phyloP scores from a whole-genome alignment of 805 yeast genomes.

The Kockiozyma suomiensis region DNA sequence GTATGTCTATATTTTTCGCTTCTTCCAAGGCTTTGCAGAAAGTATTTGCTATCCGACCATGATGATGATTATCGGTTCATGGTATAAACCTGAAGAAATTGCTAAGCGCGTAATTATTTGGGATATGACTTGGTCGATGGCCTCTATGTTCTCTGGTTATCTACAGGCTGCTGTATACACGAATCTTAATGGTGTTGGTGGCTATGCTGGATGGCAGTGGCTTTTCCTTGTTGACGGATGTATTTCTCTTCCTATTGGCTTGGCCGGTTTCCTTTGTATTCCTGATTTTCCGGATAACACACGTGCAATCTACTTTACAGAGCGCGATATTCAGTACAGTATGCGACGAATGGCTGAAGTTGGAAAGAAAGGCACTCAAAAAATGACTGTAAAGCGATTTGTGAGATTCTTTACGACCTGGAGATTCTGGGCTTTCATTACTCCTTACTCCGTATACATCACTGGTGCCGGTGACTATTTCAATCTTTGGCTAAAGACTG shows the following conservation, averaged over 20 bases:
- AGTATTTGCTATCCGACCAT: conserved; percentile 53
- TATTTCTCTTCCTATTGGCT: conserved; percentile 59
- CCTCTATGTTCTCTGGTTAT: conserved; percentile 63
- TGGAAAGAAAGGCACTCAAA: conserved; percentile 19
- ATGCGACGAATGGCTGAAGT: conserved; percentile 21
- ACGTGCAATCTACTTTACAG: conserved; percentile 53
- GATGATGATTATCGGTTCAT: conserved; percentile 61
- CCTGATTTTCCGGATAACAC: conserved; percentile 71
- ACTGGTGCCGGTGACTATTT: conserved; percentile 30
- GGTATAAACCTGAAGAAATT: conserved; percentile 60
- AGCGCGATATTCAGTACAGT: conserved; percentile 18
- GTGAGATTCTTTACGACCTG: conserved; percentile 17
- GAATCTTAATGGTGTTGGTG: conserved; percentile 53
- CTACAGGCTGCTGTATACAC: conserved; percentile 59
- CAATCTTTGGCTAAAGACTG: conserved; percentile 40
- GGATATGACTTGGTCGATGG: conserved; percentile 65
- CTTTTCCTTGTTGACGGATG: conserved; percentile 67
- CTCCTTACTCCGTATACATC: conserved; percentile 22
- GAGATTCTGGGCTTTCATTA: conserved; percentile 30
- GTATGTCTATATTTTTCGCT: conserved; percentile 63
- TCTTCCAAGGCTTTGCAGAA: conserved; percentile 70
- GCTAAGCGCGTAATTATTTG: conserved; percentile 62
- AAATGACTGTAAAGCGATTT: conserved; percentile 28
- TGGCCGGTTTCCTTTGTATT: conserved; percentile 56
- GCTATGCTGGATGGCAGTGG: conserved; percentile 73